Evolutionary conservation across 495 filamentous ascomycete genomes (phyloP), one percentile per base, ranked within the genome.

Genomic region (Cercophora scortea): DNA sequence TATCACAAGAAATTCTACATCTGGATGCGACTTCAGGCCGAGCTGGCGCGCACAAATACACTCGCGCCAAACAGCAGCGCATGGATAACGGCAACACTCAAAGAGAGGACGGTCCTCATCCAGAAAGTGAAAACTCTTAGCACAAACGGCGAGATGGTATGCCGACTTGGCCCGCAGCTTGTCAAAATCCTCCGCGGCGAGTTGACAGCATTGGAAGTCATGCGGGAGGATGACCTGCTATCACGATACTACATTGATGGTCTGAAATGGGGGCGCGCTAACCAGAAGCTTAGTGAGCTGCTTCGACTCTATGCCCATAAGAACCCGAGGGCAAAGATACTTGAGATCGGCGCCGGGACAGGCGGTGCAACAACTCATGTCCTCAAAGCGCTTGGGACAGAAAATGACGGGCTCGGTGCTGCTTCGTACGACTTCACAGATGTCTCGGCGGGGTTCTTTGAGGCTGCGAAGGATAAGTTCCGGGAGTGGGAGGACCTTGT

Each of bases 271-370:
- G 59, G 49, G 0, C 53, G 61, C 0, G 54, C 59, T 8, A 65
- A 63, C 41, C 50, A 45, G 4, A 61, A 69, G 45, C 48, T 71
- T 1, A 61, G 55, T 12, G 50, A 59, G n/a, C 53, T 68, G 39
- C 58, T 69, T 12, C 54, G 53, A 8, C 53, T 61, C 9, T 55
- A 77, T 1, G 62, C 59, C 0, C 65, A 75, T 48, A 74, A 74
- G 58, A 62, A 71, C 32, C 68, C 75, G 0, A 46, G 57, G 6
- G 53, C 71, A 0, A 71, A 64, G 46, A 65, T 78, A 25, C 58
- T 82, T 5, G 79, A 81, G 52, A 73, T 79, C 32, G 78, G 77
- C 1, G 77, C 66, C 2, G 79, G 79, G 0, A 81, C 77, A 7
- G 79, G 79, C 3, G 71, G 70, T 7, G 64, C 74, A 3, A 80